Evolutionary conservation across 768 basidiomycete species (phyloP).

Genomic region (Mycena polygramma): DNA sequence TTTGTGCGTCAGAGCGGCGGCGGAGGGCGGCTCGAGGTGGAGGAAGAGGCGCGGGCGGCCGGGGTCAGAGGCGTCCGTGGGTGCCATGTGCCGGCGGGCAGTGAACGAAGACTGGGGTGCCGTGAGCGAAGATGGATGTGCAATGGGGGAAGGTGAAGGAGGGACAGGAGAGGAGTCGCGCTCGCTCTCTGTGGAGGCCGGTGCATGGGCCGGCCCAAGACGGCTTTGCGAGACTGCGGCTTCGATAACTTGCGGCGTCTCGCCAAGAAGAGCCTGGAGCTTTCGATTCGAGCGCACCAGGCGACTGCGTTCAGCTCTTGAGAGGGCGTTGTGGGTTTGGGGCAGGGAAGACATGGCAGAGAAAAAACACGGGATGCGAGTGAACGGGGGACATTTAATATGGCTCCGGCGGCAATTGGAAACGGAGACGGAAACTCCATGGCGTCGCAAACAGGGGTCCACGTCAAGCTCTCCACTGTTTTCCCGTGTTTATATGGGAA

Average conservation of each 20-base stretch:
- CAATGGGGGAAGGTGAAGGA: background rate
- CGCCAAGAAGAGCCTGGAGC: conserved; percentile 31
- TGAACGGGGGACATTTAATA: background rate
- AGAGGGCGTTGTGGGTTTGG: conserved; percentile 11
- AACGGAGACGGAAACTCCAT: conserved; percentile 5
- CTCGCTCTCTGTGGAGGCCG: background rate
- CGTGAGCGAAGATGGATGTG: no score
- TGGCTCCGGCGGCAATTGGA: conserved; percentile 5
- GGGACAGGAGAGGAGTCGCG: background rate
- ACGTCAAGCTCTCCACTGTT: background rate
- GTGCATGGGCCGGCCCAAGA: no score
- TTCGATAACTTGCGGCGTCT: conserved; percentile 22
- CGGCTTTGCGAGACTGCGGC: background rate
- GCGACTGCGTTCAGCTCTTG: conserved; percentile 19
- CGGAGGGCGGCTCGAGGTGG: background rate
- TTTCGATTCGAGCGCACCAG: conserved; percentile 30
- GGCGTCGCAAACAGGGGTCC: background rate
- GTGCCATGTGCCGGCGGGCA: background rate
- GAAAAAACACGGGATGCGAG: background rate
- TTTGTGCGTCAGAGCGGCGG: background rate
- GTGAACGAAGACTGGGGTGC: background rate
- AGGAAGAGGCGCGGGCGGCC: conserved; percentile 10
- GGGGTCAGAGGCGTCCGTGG: background rate
- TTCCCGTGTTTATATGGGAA: no score
- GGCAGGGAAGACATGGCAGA: conserved; percentile 13